Evolutionary conservation across 805 yeast genomes (phyloP).

Genomic region (Cyberlindnera amylophila): DNA sequence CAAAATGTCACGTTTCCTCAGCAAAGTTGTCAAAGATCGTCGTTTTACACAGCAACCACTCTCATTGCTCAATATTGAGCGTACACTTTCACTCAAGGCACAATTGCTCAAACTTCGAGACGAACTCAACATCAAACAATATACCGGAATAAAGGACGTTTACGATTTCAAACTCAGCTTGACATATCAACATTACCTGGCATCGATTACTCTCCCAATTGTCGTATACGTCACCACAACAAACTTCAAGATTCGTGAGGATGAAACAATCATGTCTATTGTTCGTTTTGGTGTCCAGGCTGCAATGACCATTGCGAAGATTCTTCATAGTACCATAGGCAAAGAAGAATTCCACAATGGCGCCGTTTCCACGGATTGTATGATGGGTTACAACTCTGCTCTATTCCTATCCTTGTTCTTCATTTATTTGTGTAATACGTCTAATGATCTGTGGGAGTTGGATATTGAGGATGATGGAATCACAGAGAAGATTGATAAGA

Average conservation of each 20-base stretch:
- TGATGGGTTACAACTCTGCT: conserved; percentile 40
- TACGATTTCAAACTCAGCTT: conserved; percentile 40
- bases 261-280: conserved; percentile 39
- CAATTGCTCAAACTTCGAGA: conserved; percentile 34
- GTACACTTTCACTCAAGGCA: conserved; percentile 35
- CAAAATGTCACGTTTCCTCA: conserved; percentile 35
- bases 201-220: conserved; percentile 41
- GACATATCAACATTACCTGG: conserved; percentile 39
- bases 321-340: conserved; percentile 32
- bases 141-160: conserved; percentile 25
- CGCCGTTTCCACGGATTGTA: conserved; percentile 42
- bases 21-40: conserved; percentile 38
- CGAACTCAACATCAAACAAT: conserved; percentile 30
- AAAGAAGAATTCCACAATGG: conserved; percentile 34
- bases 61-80: conserved; percentile 37
- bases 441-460: conserved; percentile 21
- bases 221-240: conserved; percentile 37
- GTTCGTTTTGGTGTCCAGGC: conserved; percentile 39
- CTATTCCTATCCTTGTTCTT: conserved; percentile 40
- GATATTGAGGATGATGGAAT: conserved; percentile 1
- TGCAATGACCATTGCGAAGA: conserved; percentile 36
- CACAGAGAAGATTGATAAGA: conserved; percentile 17
- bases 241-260: conserved; percentile 33
- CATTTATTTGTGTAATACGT: conserved; percentile 28
- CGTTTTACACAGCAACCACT: conserved; percentile 37